Percentiles rank a stretch among this genome's conserved stretches.
Evolutionary conservation across 2,329 filamentous ascomycete genomes (phyloP).

Genomic region (Tolypocladium amazonense): DNA sequence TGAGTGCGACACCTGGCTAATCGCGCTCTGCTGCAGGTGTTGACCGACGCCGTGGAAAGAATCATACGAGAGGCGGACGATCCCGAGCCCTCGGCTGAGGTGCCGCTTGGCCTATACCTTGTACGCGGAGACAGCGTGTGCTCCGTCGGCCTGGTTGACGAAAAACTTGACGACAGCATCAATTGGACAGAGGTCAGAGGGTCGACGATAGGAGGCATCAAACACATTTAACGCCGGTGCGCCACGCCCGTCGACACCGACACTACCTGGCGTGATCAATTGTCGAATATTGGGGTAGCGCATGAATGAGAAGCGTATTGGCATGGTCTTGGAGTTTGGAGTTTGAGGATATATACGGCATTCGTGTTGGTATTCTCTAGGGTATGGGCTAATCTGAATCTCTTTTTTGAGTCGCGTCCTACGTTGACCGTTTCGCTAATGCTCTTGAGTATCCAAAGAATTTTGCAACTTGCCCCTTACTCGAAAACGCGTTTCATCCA

Average conservation of each 20-base stretch:
- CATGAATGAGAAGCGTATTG: background rate
- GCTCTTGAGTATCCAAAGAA: background rate
- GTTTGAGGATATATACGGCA: background rate
- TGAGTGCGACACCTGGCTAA: background rate
- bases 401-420: background rate
- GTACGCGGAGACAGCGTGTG: slow-evolving; percentile 93
- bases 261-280: background rate
- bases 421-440: slow-evolving; percentile 7
- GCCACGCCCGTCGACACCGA: background rate
- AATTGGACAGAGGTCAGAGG: slow-evolving; percentile 89
- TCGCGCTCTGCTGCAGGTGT: slow-evolving; percentile 40
- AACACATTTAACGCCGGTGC: slow-evolving; percentile 47
- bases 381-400: slow-evolving; percentile 6
- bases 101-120: slow-evolving; percentile 79
- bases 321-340: slow-evolving; percentile 9
- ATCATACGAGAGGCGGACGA: slow-evolving; percentile 83
- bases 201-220: slow-evolving; percentile 71
- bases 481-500: slow-evolving; percentile 58
- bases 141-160: slow-evolving; percentile 80
- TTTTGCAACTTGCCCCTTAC: slow-evolving; percentile 4
- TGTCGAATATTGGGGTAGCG: background rate
- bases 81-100: slow-evolving; percentile 66
- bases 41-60: slow-evolving; percentile 75
- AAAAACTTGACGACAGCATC: slow-evolving; percentile 78
- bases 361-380: slow-evolving; percentile 8